A percentile compares a stretch with the other conserved stretches of the same genome.
These are phyloP conservation scores for Euphrasia confusa DNA, from an alignment of 257 asterid genomes.

Conservation along the genomic window DNA sequence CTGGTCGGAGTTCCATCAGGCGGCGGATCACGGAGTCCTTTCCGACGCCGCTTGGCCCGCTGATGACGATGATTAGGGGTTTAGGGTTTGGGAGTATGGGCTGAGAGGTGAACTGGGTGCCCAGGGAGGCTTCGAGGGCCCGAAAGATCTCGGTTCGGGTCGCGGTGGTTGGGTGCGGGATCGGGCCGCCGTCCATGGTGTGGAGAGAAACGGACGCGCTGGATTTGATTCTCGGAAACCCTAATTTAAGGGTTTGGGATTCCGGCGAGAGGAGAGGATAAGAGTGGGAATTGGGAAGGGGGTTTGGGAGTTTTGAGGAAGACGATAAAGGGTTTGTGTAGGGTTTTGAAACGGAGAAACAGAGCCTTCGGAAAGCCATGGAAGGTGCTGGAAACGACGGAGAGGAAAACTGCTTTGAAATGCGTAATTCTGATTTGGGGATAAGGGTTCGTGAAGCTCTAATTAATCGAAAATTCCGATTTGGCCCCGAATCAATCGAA, in stretches of 20 bases:
- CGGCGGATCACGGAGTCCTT: constrained; percentile 75
- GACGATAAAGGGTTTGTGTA: constrained; percentile 35
- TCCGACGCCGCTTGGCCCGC: constrained; percentile 98
- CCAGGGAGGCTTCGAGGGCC: constrained; percentile 70
- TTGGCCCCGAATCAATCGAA: no score
- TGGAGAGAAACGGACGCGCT: constrained; percentile 25
- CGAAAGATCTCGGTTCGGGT: constrained; percentile 52
- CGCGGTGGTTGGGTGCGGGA: constrained; percentile 49
- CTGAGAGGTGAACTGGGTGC: constrained; percentile 55
- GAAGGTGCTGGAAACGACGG: constrained; percentile 25
- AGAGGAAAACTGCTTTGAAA: background rate
- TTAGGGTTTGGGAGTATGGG: constrained; percentile 55
- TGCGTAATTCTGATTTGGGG: background rate
- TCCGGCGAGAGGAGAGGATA: constrained; percentile 27
- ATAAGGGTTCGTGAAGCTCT: no score
- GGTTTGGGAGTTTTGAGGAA: constrained; percentile 33
- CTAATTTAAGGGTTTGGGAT: constrained; percentile 28
- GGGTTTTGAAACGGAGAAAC: constrained; percentile 41
- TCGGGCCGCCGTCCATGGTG: constrained; percentile 48
- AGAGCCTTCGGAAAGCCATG: constrained; percentile 62
- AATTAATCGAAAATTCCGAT: no score
- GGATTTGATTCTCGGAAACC: constrained; percentile 27
- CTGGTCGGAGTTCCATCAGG: constrained; percentile 51
- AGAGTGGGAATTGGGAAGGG: constrained; percentile 29
- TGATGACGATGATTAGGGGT: constrained; percentile 73